Percentiles rank a stretch among this genome's conserved stretches.
Conservation (phyloP, 768 basidiomycete species). For the Xanthoconium purpureum region DNA sequence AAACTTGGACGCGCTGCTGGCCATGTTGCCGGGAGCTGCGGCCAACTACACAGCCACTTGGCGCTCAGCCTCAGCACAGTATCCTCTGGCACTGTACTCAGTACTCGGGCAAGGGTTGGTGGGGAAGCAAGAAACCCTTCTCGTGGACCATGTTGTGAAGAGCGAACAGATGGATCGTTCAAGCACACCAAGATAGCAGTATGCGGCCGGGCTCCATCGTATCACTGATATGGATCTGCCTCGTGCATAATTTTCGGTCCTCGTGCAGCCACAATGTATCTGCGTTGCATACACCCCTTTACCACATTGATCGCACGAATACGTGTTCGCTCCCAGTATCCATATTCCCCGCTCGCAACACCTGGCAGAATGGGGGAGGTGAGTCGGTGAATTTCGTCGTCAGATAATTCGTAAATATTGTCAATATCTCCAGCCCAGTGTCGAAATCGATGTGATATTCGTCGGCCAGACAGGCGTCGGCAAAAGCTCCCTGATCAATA, state of each 20-base stretch:
- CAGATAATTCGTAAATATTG: constrained; percentile 1
- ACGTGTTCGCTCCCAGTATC: background rate
- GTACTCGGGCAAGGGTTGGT: too few species aligned
- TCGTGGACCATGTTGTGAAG: background rate
- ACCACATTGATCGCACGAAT: constrained; percentile 1
- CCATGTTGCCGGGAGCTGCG: background rate
- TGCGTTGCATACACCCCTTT: background rate
- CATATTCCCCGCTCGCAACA: background rate
- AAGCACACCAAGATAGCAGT: background rate
- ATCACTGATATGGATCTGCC: constrained; percentile 25
- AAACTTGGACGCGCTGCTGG: background rate
- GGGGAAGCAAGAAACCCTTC: too few species aligned
- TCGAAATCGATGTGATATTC: constrained; percentile 18
- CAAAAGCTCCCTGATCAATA: constrained; percentile 26
- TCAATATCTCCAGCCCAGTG: constrained; percentile 3
- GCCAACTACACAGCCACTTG: constrained; percentile 9
- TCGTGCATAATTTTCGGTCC: constrained; percentile 13
- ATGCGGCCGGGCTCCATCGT: background rate
- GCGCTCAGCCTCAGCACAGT: background rate
- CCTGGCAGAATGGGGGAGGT: constrained; percentile 18
- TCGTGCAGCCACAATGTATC: background rate
- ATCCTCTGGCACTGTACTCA: background rate
- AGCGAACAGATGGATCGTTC: constrained; percentile 8
- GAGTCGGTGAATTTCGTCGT: constrained; percentile 3
- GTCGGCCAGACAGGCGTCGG: constrained; percentile 27